phyloP scores from a whole-genome alignment of 1,139 yeast species.

The Debaryomyces nepalensis region DNA sequence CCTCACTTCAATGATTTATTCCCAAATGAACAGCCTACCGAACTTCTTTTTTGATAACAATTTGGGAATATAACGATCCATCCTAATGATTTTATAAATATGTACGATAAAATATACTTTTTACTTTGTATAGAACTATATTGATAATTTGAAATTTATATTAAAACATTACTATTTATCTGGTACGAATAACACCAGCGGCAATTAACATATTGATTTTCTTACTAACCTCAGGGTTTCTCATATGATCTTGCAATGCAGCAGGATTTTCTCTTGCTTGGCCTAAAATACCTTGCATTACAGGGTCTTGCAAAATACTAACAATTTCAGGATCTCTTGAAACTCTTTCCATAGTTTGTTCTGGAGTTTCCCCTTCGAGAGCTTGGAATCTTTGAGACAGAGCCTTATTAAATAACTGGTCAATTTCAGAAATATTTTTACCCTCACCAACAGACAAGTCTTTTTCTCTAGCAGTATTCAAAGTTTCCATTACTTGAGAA shows the following conservation, averaged over 20 bases:
- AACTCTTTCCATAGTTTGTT: constrained; percentile 90
- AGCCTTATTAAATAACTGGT: constrained; percentile 80
- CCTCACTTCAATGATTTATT: constrained; percentile 20
- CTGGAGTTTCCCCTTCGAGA: constrained; percentile 90
- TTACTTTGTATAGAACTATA: background rate
- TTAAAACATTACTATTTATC: constrained; percentile 48
- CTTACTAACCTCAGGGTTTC: constrained; percentile 88
- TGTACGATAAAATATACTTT: background rate
- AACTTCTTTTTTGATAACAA: constrained; percentile 47
- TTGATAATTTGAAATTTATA: too few species aligned
- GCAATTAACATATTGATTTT: constrained; percentile 91
- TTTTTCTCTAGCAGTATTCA: constrained; percentile 74
- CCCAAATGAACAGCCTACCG: constrained; percentile 33
- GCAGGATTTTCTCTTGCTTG: constrained; percentile 97
- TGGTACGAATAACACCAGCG: constrained; percentile 95
- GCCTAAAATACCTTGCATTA: constrained; percentile 91
- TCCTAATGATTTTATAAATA: background rate
- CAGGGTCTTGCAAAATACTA: constrained; percentile 90
- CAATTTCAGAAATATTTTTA: constrained; percentile 75
- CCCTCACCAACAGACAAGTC: constrained; percentile 64
- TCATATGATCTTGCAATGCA: constrained; percentile 97
- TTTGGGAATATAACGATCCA: constrained; percentile 29
- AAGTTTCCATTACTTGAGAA: constrained; percentile 79
- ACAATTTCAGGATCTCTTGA: constrained; percentile 94
- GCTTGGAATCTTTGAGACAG: constrained; percentile 77